Evolutionary conservation across 2,329 filamentous ascomycete species (phyloP).

Genomic region (Venturiaceae sp.): DNA sequence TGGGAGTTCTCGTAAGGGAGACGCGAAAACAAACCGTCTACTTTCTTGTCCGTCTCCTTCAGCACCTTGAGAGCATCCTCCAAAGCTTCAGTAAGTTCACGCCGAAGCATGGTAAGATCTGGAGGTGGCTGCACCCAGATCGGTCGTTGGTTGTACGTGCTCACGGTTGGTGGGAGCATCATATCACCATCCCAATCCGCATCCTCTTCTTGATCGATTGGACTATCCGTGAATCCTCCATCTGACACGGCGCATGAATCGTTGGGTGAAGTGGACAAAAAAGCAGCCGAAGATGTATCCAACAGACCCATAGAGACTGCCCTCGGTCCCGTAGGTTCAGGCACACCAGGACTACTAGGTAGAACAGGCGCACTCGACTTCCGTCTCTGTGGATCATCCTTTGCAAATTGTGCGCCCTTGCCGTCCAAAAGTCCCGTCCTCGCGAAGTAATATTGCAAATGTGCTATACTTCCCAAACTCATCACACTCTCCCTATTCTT

Average conservation of each 20-base stretch:
- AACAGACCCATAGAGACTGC: neutral
- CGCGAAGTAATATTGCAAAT: conserved; percentile 97
- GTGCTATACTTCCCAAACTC: conserved; percentile 91
- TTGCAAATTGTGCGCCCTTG: conserved; percentile 77
- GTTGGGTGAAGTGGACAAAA: neutral
- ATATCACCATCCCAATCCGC: conserved; percentile 52
- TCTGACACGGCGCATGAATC: conserved; percentile 6
- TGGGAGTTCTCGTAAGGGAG: neutral
- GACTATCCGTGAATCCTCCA: conserved; percentile 40
- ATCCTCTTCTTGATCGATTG: conserved; percentile 40
- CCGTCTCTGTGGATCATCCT: conserved; percentile 27
- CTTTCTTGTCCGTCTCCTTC: conserved; percentile 41
- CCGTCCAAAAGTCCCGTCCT: conserved; percentile 87
- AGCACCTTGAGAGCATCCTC: conserved; percentile 60
- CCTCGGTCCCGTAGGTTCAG: neutral
- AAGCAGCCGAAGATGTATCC: neutral
- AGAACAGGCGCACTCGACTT: conserved; percentile 1
- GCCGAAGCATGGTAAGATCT: conserved; percentile 68
- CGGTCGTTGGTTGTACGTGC: conserved; percentile 83
- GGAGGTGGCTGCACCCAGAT: conserved; percentile 77
- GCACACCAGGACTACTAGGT: neutral
- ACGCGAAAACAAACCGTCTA: neutral
- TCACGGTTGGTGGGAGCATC: conserved; percentile 93
- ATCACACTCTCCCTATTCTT: conserved; percentile 88
- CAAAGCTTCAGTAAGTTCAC: conserved; percentile 57